phyloP scores from a whole-genome alignment of 495 filamentous ascomycete species.

The Daldinia concentrica region DNA sequence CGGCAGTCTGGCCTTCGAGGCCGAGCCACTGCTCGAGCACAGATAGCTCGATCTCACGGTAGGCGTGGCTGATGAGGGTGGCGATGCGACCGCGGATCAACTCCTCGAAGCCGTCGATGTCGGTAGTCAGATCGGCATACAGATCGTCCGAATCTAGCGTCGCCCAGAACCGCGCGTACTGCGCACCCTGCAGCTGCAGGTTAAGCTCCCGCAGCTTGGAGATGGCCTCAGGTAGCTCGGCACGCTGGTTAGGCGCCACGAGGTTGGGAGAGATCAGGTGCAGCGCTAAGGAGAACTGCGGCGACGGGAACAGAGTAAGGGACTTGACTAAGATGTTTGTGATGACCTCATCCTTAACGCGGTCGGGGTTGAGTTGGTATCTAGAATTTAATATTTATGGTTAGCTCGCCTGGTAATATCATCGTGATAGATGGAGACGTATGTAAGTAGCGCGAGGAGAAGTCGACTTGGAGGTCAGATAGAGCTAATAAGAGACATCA shows the following conservation, averaged over 20 bases:
- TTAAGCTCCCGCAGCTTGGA: slow-evolving; percentile 86
- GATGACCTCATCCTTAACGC: slow-evolving; percentile 92
- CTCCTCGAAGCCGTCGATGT: slow-evolving; percentile 96
- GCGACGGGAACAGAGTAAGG: slow-evolving; percentile 94
- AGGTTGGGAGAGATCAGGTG: slow-evolving; percentile 77
- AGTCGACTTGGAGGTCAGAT: slow-evolving; percentile 62
- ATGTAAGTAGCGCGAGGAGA: neutral
- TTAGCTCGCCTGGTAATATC: neutral
- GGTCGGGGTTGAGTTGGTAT: slow-evolving; percentile 99
- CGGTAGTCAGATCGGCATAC: slow-evolving; percentile 93
- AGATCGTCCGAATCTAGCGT: slow-evolving; percentile 93
- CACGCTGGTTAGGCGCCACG: slow-evolving; percentile 54
- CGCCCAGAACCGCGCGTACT: slow-evolving; percentile 92
- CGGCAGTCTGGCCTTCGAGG: slow-evolving; percentile 74
- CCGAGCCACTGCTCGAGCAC: slow-evolving; percentile 90
- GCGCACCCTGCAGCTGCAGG: slow-evolving; percentile 82
- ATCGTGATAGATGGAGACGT: neutral
- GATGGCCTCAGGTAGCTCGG: slow-evolving; percentile 82
- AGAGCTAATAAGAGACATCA: slow-evolving; percentile 70
- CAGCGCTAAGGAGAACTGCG: slow-evolving; percentile 92
- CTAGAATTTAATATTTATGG: slow-evolving; percentile 54
- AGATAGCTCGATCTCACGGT: slow-evolving; percentile 78
- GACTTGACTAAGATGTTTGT: slow-evolving; percentile 99
- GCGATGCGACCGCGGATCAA: slow-evolving; percentile 92
- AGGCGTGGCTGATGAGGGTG: slow-evolving; percentile 85